Base-by-base conservation (phyloP, 2,329 filamentous ascomycete species). In the Pezicula neosporulosa region DNA sequence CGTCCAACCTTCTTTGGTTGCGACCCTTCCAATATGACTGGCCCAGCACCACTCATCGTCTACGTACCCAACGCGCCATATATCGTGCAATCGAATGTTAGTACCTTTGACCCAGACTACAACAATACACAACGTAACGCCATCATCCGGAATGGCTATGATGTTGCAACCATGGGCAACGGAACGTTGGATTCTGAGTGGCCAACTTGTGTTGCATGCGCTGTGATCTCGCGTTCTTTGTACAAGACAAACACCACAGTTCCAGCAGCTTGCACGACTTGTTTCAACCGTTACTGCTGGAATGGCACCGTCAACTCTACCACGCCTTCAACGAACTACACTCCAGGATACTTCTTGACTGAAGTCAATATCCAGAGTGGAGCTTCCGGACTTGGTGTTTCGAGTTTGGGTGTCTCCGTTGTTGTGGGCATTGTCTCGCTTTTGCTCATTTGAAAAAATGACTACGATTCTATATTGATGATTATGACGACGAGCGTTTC, bases 1-100 rank as follows among this genome's bases (percentile, higher is more conserved):
- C 78, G 77, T 4, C 90, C 89, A 0, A 86, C 86, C 1, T 92
- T 94, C 75, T 94, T 94, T 65, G 89, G 89, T 42, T 94, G 89
- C 70, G 72, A 90, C 65, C 75, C 76, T 35, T 73, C 73, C 47
- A 90, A 91, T 68, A 76, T 81, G 45, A 83, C 83, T 0, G 59
- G 58, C 4, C 56, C 66, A 1, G 71, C 80, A 0, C 90, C 91
- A 0, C 70, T 96, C 1, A 74, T 96, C 56, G 89, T 96, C 57
- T 99, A 99, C 73, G 69, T 97, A 43, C 90, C 94, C 52, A 95
- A 94, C 66, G 78, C 85, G 19, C 92, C 91, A 1, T 96, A 95
- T 71, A 80, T 85, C 44, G 81, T 80, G 65, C 71, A 77, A 57
- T 88, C 85, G 68, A 97, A 97, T 73, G 78, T 87, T 6, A 88